phyloP scores from a whole-genome alignment of 2,329 filamentous ascomycete genomes.

The Diaporthe vaccinii region DNA sequence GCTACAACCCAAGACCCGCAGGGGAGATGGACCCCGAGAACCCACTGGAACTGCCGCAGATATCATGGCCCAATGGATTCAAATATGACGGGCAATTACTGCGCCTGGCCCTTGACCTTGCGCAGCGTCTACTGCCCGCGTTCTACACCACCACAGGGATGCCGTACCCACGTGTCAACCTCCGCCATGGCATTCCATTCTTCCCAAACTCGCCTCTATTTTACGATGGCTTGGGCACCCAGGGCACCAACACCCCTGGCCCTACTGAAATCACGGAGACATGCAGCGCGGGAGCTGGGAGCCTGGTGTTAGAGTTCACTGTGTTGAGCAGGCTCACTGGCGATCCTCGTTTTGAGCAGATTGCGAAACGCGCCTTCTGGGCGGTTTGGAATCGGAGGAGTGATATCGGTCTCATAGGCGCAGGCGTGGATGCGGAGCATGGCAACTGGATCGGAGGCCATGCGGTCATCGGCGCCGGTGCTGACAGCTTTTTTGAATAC shows the following conservation, averaged over 20 bases:
- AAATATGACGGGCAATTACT: conserved; percentile 91
- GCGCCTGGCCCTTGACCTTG: conserved; percentile 89
- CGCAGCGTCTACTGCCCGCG: conserved; percentile 85
- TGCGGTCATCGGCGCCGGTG: conserved; percentile 94
- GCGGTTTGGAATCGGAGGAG: conserved; percentile 93
- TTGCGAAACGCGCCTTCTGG: conserved; percentile 95
- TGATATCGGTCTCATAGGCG: conserved; percentile 87
- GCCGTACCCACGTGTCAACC: conserved; percentile 94
- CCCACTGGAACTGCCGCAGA: conserved; percentile 64
- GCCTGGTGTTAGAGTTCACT: conserved; percentile 92
- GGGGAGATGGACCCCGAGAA: conserved; percentile 49
- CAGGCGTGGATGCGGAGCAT: conserved; percentile 89
- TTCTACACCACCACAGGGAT: conserved; percentile 93
- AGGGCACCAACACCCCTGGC: conserved; percentile 53
- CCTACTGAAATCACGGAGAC: conserved; percentile 89
- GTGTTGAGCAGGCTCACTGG: conserved; percentile 90
- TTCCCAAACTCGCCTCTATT: conserved; percentile 85
- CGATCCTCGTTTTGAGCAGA: conserved; percentile 87
- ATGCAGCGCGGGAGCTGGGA: conserved; percentile 96
- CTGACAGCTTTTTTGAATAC: conserved; percentile 99
- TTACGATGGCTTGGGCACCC: conserved; percentile 64
- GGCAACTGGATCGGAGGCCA: conserved; percentile 90
- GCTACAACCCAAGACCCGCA: conserved; percentile 72
- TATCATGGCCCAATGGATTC: conserved; percentile 82
- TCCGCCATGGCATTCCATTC: conserved; percentile 91